Base-by-base conservation (phyloP, 192 early-diverging fungal genomes). In the Spizellomyces punctatus region DNA sequence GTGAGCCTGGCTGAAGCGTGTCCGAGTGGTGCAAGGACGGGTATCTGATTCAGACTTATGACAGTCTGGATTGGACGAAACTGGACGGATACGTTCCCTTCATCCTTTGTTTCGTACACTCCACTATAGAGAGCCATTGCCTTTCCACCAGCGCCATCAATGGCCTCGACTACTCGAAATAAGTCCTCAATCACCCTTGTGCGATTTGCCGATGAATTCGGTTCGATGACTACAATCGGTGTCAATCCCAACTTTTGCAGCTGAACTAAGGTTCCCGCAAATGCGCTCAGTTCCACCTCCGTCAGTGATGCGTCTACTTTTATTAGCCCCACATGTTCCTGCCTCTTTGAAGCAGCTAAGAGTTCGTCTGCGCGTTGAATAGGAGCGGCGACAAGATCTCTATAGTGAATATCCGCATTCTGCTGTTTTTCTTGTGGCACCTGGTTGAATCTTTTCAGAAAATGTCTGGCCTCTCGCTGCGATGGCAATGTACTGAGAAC, bases 81-180 rank as follows among this genome's bases (percentile, higher is more conserved):
- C 49, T 66, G 42, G 22, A 54, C 71, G n/a, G 83, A 67, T 12
- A 47, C 16, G 43, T 76, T 83, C 1, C 83, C 79, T 41, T 75
- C 56, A 10, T 82, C 75, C 1, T 75, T 46, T n/a, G 64, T 50
- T 1, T 67, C 74, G 68, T 8, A 69, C 49, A 73, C 73, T 70
- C 93, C 88, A 54, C 85, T 88, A 72, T 89, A 89, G 9, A 94
- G 74, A 0, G 90, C 84, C 50, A 88, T 80, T 6, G 91, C 89
- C 6, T 82, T 74, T 22, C 92, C 94, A 21, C 91, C 91, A 46
- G 84, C 84, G 8, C 71, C 73, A 64, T 95, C 93, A 50, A 96
- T 89, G 6, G 85, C 84, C 48, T 95, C 89, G 0, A 87, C 83
- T 5, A 93, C 55, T 6, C 82, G 79, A 67, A 81, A 75, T 64